Conservation (phyloP, 1,284 basidiomycete genomes). For the Farysia itapuensis region DNA sequence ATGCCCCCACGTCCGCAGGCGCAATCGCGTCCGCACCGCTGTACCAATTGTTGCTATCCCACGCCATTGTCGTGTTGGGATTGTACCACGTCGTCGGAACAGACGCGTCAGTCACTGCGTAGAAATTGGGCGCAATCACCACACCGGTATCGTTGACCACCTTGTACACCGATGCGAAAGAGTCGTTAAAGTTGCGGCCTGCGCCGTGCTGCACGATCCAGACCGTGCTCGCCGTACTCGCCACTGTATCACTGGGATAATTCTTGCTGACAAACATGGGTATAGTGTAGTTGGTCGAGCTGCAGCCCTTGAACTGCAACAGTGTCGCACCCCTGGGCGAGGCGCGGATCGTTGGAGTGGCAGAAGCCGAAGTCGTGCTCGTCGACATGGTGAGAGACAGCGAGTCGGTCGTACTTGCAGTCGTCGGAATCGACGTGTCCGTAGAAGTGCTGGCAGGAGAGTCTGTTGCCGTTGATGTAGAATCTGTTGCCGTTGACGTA, state of each 20-base stretch:
- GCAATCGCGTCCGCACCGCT: conserved; percentile 22
- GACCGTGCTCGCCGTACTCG: conserved; percentile 4
- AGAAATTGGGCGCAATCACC: conserved; percentile 30
- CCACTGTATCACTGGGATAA: conserved; percentile 11
- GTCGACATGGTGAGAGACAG: background rate
- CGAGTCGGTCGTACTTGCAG: background rate
- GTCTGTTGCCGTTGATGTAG: background rate
- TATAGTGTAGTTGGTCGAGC: conserved; percentile 2
- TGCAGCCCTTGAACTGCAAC: conserved; percentile 16
- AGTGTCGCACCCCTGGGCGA: conserved; percentile 13
- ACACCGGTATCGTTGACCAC: conserved; percentile 22
- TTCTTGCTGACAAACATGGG: conserved; percentile 39
- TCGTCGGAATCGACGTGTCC: background rate
- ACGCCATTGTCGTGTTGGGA: conserved; percentile 10
- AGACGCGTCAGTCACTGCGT: conserved; percentile 7
- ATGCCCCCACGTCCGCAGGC: conserved; percentile 3
- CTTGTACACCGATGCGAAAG: conserved; percentile 26
- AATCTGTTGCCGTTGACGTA: background rate
- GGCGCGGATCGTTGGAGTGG: conserved; percentile 2
- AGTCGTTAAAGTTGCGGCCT: conserved; percentile 27
- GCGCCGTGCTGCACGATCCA: conserved; percentile 42
- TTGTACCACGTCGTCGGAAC: conserved; percentile 22
- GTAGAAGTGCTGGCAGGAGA: background rate
- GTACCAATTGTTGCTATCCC: conserved; percentile 17
- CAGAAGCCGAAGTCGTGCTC: background rate